Conservation (phyloP, 768 basidiomycete species). For the Macrolepiota dolichaula region DNA sequence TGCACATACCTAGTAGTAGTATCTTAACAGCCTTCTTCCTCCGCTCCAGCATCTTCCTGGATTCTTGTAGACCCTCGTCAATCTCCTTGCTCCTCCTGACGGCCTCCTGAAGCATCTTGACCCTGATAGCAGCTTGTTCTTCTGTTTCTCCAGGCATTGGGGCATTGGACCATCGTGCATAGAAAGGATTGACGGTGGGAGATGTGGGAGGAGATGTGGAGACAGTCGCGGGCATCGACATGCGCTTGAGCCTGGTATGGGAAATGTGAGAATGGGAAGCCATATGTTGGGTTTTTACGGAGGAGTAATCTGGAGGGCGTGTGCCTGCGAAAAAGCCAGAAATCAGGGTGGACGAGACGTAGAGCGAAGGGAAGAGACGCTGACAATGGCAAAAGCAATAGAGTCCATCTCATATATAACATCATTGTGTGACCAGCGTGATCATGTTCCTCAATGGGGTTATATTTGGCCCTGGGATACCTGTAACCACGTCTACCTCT, state of each 20-base stretch:
- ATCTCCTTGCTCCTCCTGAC: slow-evolving; percentile 43
- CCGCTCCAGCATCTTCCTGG: slow-evolving; percentile 43
- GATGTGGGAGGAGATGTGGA: slow-evolving; percentile 7
- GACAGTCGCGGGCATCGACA: slow-evolving; percentile 3
- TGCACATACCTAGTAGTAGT: slow-evolving; percentile 45
- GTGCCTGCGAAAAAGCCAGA: neutral
- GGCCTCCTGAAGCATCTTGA: slow-evolving; percentile 38
- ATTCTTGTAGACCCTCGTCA: slow-evolving; percentile 41
- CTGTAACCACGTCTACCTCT: too few relatives aligned
- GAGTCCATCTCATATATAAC: slow-evolving; percentile 1
- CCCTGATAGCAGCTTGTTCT: slow-evolving; percentile 28
- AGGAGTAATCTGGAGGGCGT: neutral
- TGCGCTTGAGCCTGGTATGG: neutral
- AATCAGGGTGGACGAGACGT: neutral
- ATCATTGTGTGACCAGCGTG: neutral
- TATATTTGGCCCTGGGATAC: slow-evolving; percentile 1
- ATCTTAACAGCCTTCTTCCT: slow-evolving; percentile 52
- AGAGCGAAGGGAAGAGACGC: neutral
- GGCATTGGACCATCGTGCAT: slow-evolving; percentile 20
- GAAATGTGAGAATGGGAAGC: neutral
- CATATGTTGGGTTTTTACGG: neutral
- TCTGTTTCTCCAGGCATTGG: slow-evolving; percentile 28
- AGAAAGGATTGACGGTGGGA: slow-evolving; percentile 25
- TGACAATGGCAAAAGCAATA: neutral
- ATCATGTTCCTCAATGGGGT: slow-evolving; percentile 4